Conservation (phyloP, 2,329 filamentous ascomycete genomes). For the Septoria petroselini region DNA sequence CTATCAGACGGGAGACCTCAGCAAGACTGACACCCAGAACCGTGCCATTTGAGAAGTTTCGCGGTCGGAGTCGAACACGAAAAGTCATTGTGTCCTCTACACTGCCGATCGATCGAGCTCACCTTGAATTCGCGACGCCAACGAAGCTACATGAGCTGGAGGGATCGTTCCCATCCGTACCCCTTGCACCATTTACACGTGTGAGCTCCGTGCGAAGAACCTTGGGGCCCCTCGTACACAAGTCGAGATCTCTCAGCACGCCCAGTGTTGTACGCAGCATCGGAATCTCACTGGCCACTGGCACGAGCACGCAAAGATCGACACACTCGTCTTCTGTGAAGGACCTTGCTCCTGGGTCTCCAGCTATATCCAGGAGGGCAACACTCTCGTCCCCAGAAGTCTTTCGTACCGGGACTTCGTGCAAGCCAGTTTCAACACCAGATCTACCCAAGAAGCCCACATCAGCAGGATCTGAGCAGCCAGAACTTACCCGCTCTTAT, state of each 20-base stretch:
- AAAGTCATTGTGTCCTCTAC: not conserved
- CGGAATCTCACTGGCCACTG: too few relatives aligned
- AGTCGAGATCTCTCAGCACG: not conserved
- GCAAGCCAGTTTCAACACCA: too few relatives aligned
- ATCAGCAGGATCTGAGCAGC: too few relatives aligned
- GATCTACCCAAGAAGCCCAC: too few relatives aligned
- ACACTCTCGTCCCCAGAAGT: too few relatives aligned
- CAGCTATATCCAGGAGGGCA: too few relatives aligned
- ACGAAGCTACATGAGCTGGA: not conserved
- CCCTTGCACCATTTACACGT: not conserved
- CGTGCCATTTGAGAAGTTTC: not conserved
- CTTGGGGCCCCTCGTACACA: not conserved
- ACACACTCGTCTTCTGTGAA: too few relatives aligned
- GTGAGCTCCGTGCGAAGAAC: not conserved
- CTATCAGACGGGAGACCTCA: not conserved
- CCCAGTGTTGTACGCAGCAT: not conserved
- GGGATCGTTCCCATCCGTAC: constrained; percentile 1
- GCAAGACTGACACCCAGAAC: not conserved
- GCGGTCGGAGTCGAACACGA: constrained; percentile 1
- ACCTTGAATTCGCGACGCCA: not conserved
- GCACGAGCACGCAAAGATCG: too few relatives aligned
- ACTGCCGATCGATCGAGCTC: not conserved
- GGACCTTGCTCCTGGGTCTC: too few relatives aligned
- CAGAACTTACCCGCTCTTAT: too few relatives aligned
- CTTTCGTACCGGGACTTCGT: too few relatives aligned